Conservation (phyloP, 768 basidiomycete genomes). For the Lepiota subincarnata region DNA sequence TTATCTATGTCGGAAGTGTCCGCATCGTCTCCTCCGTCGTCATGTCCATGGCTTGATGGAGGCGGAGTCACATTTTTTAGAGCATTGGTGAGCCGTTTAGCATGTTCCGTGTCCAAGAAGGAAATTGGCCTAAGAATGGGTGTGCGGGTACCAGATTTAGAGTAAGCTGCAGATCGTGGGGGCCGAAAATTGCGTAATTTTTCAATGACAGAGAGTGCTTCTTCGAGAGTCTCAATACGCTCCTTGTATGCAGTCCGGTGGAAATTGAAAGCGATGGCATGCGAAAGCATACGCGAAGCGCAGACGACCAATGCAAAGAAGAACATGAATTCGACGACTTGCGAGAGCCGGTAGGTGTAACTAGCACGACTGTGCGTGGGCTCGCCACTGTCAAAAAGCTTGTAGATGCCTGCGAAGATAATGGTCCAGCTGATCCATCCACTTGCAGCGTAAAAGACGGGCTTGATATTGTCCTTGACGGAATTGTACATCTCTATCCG, state of each 20-base stretch:
- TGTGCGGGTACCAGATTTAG: conserved; percentile 37
- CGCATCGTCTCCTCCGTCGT: conserved; percentile 17
- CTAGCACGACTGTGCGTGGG: conserved; percentile 43
- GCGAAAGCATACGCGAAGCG: conserved; percentile 63
- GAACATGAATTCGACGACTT: conserved; percentile 71
- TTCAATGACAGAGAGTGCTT: conserved; percentile 58
- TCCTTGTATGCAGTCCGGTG: conserved; percentile 76
- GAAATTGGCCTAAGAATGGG: conserved; percentile 25
- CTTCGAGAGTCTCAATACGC: conserved; percentile 54
- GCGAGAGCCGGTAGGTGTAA: conserved; percentile 56
- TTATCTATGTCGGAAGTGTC: conserved; percentile 16
- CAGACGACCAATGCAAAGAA: conserved; percentile 66
- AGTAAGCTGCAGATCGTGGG: conserved; percentile 24
- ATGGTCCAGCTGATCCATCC: conserved; percentile 74
- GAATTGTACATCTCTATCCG: conserved; percentile 67
- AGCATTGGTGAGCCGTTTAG: conserved; percentile 29
- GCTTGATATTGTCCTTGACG: conserved; percentile 66
- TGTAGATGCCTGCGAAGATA: conserved; percentile 64
- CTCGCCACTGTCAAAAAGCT: conserved; percentile 42
- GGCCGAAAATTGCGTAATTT: conserved; percentile 64
- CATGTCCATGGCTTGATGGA: conserved; percentile 14
- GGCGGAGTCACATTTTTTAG: conserved; percentile 22
- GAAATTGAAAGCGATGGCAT: conserved; percentile 68
- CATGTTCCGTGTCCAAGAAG: conserved; percentile 45
- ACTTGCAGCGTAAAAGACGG: conserved; percentile 67